phyloP scores from a whole-genome alignment of 1,284 basidiomycete species.

The Irpex lacteus region DNA sequence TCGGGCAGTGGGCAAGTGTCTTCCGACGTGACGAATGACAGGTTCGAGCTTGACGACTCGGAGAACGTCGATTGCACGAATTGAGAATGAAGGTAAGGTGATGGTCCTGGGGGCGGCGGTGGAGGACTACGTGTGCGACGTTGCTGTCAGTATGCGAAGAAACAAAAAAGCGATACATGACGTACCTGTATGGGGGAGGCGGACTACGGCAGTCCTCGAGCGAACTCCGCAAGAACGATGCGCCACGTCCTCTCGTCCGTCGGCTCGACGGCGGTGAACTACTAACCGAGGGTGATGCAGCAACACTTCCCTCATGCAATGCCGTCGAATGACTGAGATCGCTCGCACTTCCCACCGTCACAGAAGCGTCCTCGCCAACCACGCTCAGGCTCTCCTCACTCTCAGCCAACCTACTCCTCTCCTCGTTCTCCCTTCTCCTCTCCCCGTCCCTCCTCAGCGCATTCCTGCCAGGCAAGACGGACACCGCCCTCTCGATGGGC shows the following conservation, averaged over 20 bases:
- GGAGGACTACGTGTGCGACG: not conserved
- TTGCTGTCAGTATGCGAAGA: not conserved
- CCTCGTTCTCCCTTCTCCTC: not conserved
- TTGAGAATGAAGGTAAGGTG: not conserved
- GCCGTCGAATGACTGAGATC: not conserved
- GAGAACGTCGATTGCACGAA: not conserved
- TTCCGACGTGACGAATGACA: not conserved
- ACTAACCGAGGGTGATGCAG: not conserved
- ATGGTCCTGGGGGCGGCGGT: not conserved
- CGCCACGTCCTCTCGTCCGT: not conserved
- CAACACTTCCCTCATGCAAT: not conserved
- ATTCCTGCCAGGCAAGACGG: not conserved
- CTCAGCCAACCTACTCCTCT: not conserved
- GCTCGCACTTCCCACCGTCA: not conserved
- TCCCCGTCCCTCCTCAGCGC: not conserved
- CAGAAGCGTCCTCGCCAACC: not conserved
- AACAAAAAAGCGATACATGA: not conserved
- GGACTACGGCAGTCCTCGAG: not conserved
- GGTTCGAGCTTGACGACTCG: not conserved
- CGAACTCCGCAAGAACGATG: not conserved
- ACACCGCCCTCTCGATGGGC: slow-evolving; percentile 17
- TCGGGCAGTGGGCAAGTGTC: not conserved
- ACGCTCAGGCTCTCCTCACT: not conserved
- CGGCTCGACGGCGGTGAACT: not conserved
- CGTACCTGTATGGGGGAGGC: not conserved